A percentile compares a stretch with the other conserved stretches of the same genome.
These are phyloP conservation scores for Phylloporus sp. DNA, from an alignment of 1,284 basidiomycete species.

Conservation along the genomic window DNA sequence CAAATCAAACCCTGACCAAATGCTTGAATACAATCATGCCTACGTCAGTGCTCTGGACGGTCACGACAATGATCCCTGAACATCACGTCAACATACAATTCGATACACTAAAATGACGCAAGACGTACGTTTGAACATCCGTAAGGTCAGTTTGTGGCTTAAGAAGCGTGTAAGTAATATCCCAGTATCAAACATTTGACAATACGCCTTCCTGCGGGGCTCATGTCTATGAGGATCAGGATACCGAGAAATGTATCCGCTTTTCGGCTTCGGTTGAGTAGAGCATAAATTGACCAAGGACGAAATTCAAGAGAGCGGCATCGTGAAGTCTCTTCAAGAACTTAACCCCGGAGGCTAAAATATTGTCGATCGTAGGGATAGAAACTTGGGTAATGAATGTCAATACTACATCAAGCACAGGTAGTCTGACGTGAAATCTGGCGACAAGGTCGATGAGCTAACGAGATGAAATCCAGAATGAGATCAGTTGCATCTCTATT, in stretches of 20 bases:
- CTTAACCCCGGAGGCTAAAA: conserved; percentile 27
- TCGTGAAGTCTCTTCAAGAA: too few relatives aligned
- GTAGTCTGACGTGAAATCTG: conserved; percentile 9
- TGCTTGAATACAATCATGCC: conserved; percentile 18
- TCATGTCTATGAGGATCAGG: conserved; percentile 17
- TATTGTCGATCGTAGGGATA: conserved; percentile 12
- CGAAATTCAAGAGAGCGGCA: neutral
- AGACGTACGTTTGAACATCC: conserved; percentile 1
- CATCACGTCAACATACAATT: neutral
- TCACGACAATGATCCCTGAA: conserved; percentile 6
- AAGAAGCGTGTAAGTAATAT: conserved; percentile 22
- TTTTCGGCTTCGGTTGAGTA: conserved; percentile 29
- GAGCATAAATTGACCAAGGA: conserved; percentile 22
- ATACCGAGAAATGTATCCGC: conserved; percentile 9
- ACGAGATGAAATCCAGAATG: conserved; percentile 17
- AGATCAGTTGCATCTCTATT: neutral
- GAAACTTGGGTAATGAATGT: conserved; percentile 14
- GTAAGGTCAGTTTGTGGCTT: neutral
- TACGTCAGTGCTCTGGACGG: conserved; percentile 12
- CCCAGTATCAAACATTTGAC: neutral
- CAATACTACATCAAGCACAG: conserved; percentile 21
- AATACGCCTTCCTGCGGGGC: neutral
- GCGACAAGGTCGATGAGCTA: conserved; percentile 15
- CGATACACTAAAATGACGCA: neutral
- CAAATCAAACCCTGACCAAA: neutral